These are phyloP conservation scores for Exophiala sp. DNA, from an alignment of 2,329 filamentous ascomycete species.

Conservation along the genomic window DNA sequence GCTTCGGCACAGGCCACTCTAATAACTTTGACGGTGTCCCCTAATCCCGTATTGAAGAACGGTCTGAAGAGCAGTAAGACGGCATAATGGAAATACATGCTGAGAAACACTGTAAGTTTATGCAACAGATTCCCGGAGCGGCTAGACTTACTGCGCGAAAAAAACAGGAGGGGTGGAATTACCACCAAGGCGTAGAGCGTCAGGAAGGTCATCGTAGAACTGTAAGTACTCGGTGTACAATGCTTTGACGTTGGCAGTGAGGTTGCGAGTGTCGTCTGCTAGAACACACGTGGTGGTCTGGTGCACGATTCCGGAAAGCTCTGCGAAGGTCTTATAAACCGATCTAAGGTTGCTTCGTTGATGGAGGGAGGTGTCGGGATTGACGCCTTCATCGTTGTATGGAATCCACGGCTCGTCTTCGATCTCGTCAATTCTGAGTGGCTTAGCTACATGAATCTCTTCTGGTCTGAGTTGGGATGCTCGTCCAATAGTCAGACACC, in stretches of 20 bases:
- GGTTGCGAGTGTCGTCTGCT: not conserved
- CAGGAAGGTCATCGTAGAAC: conserved; percentile 4
- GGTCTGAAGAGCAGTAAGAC: conserved; percentile 5
- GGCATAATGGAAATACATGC: conserved; percentile 6
- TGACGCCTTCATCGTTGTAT: conserved; percentile 2
- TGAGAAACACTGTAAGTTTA: not conserved
- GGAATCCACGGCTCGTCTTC: conserved; percentile 5
- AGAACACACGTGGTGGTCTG: not conserved
- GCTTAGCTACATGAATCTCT: not conserved
- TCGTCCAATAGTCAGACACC: conserved; percentile 1
- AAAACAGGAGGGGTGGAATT: conserved; percentile 8
- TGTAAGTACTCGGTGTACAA: conserved; percentile 8
- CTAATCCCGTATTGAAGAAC: not conserved
- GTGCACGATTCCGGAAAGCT: conserved; percentile 5
- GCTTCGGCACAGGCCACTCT: conserved; percentile 3
- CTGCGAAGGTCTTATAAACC: conserved; percentile 4
- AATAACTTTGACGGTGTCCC: not conserved
- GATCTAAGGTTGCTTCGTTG: conserved; percentile 3
- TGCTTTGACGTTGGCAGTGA: not conserved
- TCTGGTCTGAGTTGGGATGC: not conserved
- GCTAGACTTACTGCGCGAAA: conserved; percentile 4
- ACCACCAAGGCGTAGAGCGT: conserved; percentile 3
- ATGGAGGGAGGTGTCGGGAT: not conserved
- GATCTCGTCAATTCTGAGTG: conserved; percentile 7
- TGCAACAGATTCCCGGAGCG: not conserved